These are phyloP conservation scores for Clohesyomyces aquaticus DNA, from an alignment of 495 filamentous ascomycete genomes.

Conservation along the genomic window DNA sequence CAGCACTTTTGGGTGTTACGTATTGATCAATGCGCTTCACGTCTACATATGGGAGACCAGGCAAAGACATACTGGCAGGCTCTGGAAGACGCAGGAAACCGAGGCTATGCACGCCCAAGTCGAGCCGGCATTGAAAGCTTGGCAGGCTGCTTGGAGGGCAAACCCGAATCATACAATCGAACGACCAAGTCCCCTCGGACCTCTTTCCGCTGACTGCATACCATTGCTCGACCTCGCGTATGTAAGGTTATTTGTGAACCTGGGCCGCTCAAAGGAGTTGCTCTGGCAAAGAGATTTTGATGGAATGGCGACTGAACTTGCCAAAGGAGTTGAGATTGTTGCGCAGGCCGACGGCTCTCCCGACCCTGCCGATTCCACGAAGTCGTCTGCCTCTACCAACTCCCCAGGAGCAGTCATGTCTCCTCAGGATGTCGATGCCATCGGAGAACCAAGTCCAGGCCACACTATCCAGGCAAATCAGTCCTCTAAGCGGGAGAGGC, in stretches of 20 bases:
- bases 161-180: slow-evolving; percentile 87
- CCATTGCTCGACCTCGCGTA: slow-evolving; percentile 94
- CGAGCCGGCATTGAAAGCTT: slow-evolving; percentile 90
- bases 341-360: slow-evolving; percentile 74
- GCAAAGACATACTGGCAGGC: slow-evolving; percentile 83
- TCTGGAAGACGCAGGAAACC: slow-evolving; percentile 90
- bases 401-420: slow-evolving; percentile 30
- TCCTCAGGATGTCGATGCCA: slow-evolving; percentile 42
- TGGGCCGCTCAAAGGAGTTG: slow-evolving; percentile 86
- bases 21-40: slow-evolving; percentile 93
- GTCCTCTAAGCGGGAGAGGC: slow-evolving; percentile 74
- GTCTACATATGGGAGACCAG: slow-evolving; percentile 99
- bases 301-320: slow-evolving; percentile 87
- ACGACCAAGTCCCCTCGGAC: slow-evolving; percentile 86
- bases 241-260: slow-evolving; percentile 89
- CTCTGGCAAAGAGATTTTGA: slow-evolving; percentile 96
- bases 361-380: too few relatives aligned
- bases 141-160: slow-evolving; percentile 91
- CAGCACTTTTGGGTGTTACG: slow-evolving; percentile 91
- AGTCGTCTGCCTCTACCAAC: too few relatives aligned
- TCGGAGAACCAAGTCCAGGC: slow-evolving; percentile 53
- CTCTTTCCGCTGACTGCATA: slow-evolving; percentile 90
- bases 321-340: slow-evolving; percentile 74
- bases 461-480: slow-evolving; percentile 51
- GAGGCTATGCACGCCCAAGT: slow-evolving; percentile 97